These are phyloP conservation scores for Xylaria bambusicola DNA, from an alignment of 495 filamentous ascomycete species.

Conservation along the genomic window DNA sequence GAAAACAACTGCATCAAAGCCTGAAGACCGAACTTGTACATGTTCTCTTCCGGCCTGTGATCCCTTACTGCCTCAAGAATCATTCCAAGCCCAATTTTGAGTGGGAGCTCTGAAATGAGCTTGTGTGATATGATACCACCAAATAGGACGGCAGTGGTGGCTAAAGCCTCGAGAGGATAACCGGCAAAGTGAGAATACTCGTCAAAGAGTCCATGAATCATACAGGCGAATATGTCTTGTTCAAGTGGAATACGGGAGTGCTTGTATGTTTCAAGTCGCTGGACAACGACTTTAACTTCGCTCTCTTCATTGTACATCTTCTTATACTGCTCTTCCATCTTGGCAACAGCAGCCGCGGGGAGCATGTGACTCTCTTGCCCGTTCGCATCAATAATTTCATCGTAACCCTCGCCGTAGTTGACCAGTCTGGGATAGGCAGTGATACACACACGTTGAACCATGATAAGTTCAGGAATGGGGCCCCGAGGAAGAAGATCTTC, in stretches of 20 bases:
- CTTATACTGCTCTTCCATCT: constrained; percentile 97
- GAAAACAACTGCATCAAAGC: constrained; percentile 83
- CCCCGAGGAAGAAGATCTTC: constrained; percentile 59
- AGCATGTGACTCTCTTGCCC: constrained; percentile 77
- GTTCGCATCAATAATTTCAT: constrained; percentile 85
- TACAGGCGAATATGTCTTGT: constrained; percentile 94
- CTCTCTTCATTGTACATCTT: constrained; percentile 91
- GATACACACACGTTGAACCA: constrained; percentile 81
- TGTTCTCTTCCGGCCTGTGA: constrained; percentile 73
- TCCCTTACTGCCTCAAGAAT: constrained; percentile 91
- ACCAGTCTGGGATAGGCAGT: constrained; percentile 93
- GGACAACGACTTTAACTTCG: constrained; percentile 77
- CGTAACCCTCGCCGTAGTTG: constrained; percentile 90
- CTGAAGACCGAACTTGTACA: constrained; percentile 99
- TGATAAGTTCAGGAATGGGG: constrained; percentile 51
- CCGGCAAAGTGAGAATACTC: constrained; percentile 94
- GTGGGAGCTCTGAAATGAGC: constrained; percentile 82
- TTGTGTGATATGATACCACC: constrained; percentile 94
- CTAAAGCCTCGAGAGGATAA: constrained; percentile 90
- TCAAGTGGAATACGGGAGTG: constrained; percentile 77
- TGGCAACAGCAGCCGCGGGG: constrained; percentile 72
- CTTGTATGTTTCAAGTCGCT: constrained; percentile 80
- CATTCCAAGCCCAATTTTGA: constrained; percentile 92
- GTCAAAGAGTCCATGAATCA: constrained; percentile 97
- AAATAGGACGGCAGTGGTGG: constrained; percentile 94